phyloP scores from a whole-genome alignment of 2,329 filamentous ascomycete genomes.

The Elsinoe batatas region DNA sequence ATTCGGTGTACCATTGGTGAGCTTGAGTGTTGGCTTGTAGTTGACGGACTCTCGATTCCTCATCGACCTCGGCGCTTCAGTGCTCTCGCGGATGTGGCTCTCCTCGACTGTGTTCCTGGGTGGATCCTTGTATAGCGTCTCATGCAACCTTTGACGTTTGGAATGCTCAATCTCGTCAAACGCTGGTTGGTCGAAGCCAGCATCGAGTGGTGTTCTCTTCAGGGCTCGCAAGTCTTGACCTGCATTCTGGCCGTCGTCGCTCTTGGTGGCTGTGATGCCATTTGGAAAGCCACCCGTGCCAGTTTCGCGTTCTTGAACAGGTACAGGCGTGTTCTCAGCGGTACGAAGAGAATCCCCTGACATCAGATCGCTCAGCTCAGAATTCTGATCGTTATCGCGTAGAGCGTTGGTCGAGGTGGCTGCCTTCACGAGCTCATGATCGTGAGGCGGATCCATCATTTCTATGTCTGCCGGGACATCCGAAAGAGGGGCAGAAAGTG shows the following conservation, averaged over 20 bases:
- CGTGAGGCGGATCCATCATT: background rate
- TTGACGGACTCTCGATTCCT: slow-evolving; percentile 19
- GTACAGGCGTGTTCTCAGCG: background rate
- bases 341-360: background rate
- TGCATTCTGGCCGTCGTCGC: background rate
- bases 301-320: background rate
- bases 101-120: background rate
- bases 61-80: background rate
- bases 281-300: background rate
- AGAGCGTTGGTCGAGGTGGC: background rate
- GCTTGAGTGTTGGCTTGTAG: slow-evolving; percentile 15
- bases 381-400: background rate
- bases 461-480: slow-evolving; percentile 3
- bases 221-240: background rate
- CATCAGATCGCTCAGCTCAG: background rate
- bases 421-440: background rate
- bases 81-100: slow-evolving; percentile 10
- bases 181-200: background rate
- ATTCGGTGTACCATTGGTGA: slow-evolving; percentile 10
- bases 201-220: slow-evolving; percentile 9
- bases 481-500: background rate
- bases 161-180: slow-evolving; percentile 1
- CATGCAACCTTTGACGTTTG: slow-evolving; percentile 6
- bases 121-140: slow-evolving; percentile 10
- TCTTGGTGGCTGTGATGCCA: background rate